A percentile compares a stretch with the other conserved stretches of the same genome.
Conservation (phyloP, 768 basidiomycete species). For the Mycena venus region DNA sequence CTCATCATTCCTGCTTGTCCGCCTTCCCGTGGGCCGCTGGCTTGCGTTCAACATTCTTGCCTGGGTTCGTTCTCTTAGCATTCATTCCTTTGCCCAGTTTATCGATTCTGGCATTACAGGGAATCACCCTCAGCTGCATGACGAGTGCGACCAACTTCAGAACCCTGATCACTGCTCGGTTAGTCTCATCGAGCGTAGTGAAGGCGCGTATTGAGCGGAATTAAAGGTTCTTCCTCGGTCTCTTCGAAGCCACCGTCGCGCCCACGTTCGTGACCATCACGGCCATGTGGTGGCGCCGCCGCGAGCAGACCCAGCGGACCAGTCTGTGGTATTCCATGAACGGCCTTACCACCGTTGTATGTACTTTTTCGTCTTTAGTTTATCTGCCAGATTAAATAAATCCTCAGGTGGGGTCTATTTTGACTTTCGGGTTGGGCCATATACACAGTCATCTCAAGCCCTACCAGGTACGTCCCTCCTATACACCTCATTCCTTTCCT, state of each 20-base stretch:
- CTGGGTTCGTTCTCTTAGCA: slow-evolving; percentile 40
- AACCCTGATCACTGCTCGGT: slow-evolving; percentile 22
- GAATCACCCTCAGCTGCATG: slow-evolving; percentile 30
- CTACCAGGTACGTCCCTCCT: slow-evolving; percentile 23
- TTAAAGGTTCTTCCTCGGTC: slow-evolving; percentile 29
- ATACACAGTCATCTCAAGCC: slow-evolving; percentile 28
- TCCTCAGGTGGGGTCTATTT: slow-evolving; percentile 27
- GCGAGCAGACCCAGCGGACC: slow-evolving; percentile 32
- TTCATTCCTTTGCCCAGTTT: background rate
- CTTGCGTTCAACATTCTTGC: slow-evolving; percentile 46
- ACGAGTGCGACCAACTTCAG: slow-evolving; percentile 27
- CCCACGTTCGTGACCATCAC: slow-evolving; percentile 36
- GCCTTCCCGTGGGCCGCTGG: slow-evolving; percentile 44
- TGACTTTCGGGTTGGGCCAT: slow-evolving; percentile 30
- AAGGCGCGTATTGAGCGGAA: no score
- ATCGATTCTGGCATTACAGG: background rate
- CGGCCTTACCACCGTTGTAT: slow-evolving; percentile 30
- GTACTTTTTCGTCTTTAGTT: no score
- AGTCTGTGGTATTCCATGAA: slow-evolving; percentile 34
- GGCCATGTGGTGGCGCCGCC: slow-evolving; percentile 37
- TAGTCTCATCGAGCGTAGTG: no score
- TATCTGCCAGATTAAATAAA: background rate
- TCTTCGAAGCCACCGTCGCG: slow-evolving; percentile 33
- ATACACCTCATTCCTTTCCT: background rate
- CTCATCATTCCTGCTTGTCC: slow-evolving; percentile 34